Evolutionary conservation across 805 yeast species (phyloP).

Genomic region (Metschnikowia matae): DNA sequence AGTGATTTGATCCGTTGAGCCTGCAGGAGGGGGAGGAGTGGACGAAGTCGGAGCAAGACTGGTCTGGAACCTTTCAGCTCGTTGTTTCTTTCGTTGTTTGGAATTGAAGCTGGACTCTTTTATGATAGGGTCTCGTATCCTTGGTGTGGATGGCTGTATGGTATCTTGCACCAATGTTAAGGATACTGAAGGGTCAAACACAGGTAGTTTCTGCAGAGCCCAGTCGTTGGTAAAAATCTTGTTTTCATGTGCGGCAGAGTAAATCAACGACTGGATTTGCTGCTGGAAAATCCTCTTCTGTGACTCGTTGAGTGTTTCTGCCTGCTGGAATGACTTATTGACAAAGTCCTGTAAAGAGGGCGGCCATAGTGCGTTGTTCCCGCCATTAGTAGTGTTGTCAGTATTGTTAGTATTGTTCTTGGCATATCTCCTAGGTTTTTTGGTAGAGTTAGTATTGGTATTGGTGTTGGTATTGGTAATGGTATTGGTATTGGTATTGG

Average conservation of each 20-base stretch:
- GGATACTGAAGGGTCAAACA: conserved; percentile 22
- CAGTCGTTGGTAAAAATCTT: conserved; percentile 51
- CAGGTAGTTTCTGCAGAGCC: conserved; percentile 49
- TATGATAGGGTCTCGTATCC: conserved; percentile 1
- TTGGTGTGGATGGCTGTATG: not conserved
- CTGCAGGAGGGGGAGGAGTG: conserved; percentile 5
- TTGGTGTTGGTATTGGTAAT: not conserved
- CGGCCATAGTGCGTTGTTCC: conserved; percentile 46
- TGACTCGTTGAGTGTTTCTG: conserved; percentile 30
- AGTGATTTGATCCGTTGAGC: conserved; percentile 30
- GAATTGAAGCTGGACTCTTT: conserved; percentile 20
- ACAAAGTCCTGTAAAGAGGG: conserved; percentile 50
- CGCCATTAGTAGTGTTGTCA: not conserved
- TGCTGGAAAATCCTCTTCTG: conserved; percentile 40
- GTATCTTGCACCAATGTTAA: conserved; percentile 12
- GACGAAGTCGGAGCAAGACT: not conserved
- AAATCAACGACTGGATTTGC: conserved; percentile 48
- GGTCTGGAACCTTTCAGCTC: conserved; percentile 46
- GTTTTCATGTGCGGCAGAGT: conserved; percentile 42
- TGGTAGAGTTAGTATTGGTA: not conserved
- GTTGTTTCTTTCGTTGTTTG: conserved; percentile 34
- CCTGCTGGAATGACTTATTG: conserved; percentile 39
- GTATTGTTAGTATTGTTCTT: not conserved
- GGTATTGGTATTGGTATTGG: not conserved
- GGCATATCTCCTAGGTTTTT: too few relatives aligned